phyloP scores from a whole-genome alignment of 176 grass and related monocot genomes.

The Musa acuminata region DNA sequence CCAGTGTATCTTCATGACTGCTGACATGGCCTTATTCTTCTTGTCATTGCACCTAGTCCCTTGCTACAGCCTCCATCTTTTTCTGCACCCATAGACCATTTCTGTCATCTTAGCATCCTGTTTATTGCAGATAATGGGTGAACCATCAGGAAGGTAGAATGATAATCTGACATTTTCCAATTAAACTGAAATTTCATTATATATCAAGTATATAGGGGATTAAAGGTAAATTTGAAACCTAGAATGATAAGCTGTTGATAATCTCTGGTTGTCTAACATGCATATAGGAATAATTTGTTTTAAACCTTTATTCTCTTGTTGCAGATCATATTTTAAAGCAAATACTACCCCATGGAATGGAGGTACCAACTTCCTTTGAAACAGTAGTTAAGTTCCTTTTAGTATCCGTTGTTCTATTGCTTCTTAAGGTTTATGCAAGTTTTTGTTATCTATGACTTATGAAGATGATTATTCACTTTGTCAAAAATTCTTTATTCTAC shows the following conservation, averaged over 20 bases:
- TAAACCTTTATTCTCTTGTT: conserved; percentile 19
- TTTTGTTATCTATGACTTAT: background rate
- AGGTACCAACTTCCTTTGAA: conserved; percentile 96
- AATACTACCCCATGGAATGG: conserved; percentile 67
- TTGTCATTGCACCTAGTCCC: too few relatives aligned
- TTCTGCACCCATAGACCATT: too few relatives aligned
- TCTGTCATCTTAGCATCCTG: too few relatives aligned
- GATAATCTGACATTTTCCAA: too few relatives aligned
- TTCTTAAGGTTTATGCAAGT: background rate
- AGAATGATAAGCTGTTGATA: background rate
- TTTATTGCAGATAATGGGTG: too few relatives aligned
- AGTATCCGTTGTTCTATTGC: background rate
- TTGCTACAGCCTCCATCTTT: too few relatives aligned
- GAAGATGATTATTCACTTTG: background rate
- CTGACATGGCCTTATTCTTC: too few relatives aligned
- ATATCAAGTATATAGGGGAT: too few relatives aligned
- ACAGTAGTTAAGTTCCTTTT: conserved; percentile 67
- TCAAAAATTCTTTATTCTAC: conserved; percentile 24
- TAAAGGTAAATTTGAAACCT: too few relatives aligned
- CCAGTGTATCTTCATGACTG: too few relatives aligned
- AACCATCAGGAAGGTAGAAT: too few relatives aligned
- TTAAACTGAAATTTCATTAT: too few relatives aligned
- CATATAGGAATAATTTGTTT: background rate
- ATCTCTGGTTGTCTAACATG: background rate
- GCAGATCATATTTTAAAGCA: conserved; percentile 82